Conservation (phyloP, 2,329 filamentous ascomycete species). For the Ustulina deusta region DNA sequence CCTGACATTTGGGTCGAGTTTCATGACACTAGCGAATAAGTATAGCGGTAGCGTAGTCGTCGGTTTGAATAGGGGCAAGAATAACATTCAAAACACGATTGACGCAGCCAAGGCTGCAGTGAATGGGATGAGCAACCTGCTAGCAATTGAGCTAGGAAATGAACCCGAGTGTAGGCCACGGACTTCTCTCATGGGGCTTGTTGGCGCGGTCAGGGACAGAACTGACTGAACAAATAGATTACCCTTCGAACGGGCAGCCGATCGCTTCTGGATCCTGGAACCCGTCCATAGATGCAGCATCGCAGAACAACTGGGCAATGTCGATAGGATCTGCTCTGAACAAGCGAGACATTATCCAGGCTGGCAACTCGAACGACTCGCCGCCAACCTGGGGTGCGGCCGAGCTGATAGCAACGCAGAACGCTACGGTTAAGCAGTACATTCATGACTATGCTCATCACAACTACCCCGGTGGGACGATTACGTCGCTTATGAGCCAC, state of each 20-base stretch:
- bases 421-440: slow-evolving; percentile 53
- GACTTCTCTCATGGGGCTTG: background rate
- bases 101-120: slow-evolving; percentile 61
- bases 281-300: slow-evolving; percentile 53
- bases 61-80: slow-evolving; percentile 65
- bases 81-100: slow-evolving; percentile 66
- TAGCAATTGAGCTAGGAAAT: slow-evolving; percentile 68
- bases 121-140: slow-evolving; percentile 60
- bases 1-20: slow-evolving; percentile 65
- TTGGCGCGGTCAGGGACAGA: background rate
- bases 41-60: slow-evolving; percentile 64
- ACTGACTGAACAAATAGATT: slow-evolving; percentile 49
- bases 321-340: slow-evolving; percentile 53
- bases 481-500: slow-evolving; percentile 60
- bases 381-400: slow-evolving; percentile 55
- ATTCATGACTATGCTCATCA: slow-evolving; percentile 60
- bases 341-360: slow-evolving; percentile 54
- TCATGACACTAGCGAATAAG: slow-evolving; percentile 61
- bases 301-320: slow-evolving; percentile 56
- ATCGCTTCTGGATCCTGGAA: slow-evolving; percentile 55
- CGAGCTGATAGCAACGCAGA: slow-evolving; percentile 55
- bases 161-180: slow-evolving; percentile 61
- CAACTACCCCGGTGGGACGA: slow-evolving; percentile 61
- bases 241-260: slow-evolving; percentile 52
- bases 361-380: slow-evolving; percentile 55